phyloP scores from a whole-genome alignment of 2,329 filamentous ascomycete species.

The Botrytis sinoallii region DNA sequence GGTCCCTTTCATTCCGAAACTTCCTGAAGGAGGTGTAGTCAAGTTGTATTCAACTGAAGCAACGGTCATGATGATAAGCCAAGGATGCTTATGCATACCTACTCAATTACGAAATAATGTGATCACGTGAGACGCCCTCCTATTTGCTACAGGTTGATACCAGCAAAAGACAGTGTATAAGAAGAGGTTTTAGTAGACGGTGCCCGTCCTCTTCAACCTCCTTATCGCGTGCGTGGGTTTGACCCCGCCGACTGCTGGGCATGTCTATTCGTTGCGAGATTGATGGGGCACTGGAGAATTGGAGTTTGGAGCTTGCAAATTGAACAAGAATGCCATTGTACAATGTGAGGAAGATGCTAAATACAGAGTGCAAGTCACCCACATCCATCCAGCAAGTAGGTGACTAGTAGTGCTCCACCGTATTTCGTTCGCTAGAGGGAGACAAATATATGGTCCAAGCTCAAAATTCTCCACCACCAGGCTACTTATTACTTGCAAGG shows the following conservation, averaged over 20 bases:
- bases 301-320: neutral
- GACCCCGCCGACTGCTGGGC: neutral
- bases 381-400: neutral
- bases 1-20: neutral
- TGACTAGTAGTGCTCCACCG: neutral
- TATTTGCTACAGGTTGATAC: neutral
- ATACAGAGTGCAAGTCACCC: neutral
- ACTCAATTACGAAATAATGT: too few relatives aligned
- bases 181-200: neutral
- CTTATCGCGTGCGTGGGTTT: neutral
- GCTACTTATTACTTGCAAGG: conserved; percentile 1
- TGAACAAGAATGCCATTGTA: neutral
- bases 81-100: too few relatives aligned
- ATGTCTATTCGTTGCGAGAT: neutral
- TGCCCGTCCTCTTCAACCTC: neutral
- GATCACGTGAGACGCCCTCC: neutral
- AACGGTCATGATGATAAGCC: too few relatives aligned
- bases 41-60: too few relatives aligned
- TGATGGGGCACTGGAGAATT: neutral
- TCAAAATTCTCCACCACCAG: conserved; percentile 3
- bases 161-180: too few relatives aligned
- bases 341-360: neutral
- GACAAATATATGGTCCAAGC: neutral
- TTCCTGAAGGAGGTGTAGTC: neutral
- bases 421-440: neutral